phyloP scores from a whole-genome alignment of 2,329 filamentous ascomycete genomes.

The Ciborinia camelliae region DNA sequence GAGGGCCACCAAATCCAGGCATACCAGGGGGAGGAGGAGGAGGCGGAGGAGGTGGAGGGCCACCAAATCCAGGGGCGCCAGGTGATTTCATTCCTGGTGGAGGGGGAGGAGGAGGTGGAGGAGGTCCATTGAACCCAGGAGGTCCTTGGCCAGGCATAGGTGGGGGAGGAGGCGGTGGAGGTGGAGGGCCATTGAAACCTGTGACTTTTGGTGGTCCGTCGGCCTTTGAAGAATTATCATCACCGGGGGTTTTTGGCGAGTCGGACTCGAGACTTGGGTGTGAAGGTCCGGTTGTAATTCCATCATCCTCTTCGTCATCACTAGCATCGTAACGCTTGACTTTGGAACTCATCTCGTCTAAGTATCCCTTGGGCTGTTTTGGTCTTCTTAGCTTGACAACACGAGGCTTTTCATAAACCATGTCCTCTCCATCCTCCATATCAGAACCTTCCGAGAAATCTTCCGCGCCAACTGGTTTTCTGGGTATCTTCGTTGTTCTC shows the following conservation, averaged over 20 bases:
- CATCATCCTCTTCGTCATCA: conserved; percentile 51
- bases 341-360: conserved; percentile 70
- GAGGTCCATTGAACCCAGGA: conserved; percentile 34
- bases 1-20: conserved; percentile 34
- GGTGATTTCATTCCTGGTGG: no score
- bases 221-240: conserved; percentile 31
- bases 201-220: conserved; percentile 35
- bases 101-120: no score
- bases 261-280: conserved; percentile 71
- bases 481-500: conserved; percentile 54
- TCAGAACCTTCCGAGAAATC: conserved; percentile 33
- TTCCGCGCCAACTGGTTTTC: conserved; percentile 49
- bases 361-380: conserved; percentile 55
- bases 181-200: conserved; percentile 39
- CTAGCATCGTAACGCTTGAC: conserved; percentile 65
- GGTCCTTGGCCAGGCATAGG: conserved; percentile 38
- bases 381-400: conserved; percentile 77
- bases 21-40: conserved; percentile 34
- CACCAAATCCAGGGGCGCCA: conserved; percentile 26
- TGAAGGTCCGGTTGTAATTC: conserved; percentile 69
- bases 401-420: conserved; percentile 65
- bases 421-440: conserved; percentile 49
- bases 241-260: conserved; percentile 51
- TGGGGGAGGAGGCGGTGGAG: conserved; percentile 41
- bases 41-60: conserved; percentile 40